phyloP scores from a whole-genome alignment of 495 filamentous ascomycete genomes.

The Chaetomidium leptoderma region DNA sequence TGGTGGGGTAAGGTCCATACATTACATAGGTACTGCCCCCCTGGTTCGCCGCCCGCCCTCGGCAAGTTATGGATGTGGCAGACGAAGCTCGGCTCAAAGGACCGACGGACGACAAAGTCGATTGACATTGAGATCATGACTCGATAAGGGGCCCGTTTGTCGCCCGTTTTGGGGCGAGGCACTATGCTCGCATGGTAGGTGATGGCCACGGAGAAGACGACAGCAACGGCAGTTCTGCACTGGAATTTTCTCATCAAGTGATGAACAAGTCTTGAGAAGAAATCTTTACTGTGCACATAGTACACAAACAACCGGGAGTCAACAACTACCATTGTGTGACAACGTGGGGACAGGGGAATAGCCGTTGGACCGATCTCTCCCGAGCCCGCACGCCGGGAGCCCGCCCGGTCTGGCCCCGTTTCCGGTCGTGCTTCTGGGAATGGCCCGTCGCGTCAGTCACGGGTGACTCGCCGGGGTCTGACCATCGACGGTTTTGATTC shows the following conservation, averaged over 20 bases:
- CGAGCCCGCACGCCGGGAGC: constrained; percentile 17
- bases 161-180: not conserved
- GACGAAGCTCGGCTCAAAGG: constrained; percentile 24
- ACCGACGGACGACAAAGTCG: too few species aligned
- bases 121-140: too few species aligned
- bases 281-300: too few species aligned
- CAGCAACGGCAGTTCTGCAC: too few species aligned
- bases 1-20: constrained; percentile 3
- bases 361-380: constrained; percentile 35
- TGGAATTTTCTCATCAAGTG: too few species aligned
- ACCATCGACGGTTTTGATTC: not conserved
- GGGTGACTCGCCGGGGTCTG: not conserved
- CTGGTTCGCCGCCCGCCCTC: too few species aligned
- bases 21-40: too few species aligned
- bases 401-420: constrained; percentile 13
- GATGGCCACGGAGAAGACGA: too few species aligned
- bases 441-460: constrained; percentile 7
- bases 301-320: too few species aligned
- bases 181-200: too few species aligned
- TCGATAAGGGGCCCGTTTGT: not conserved
- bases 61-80: too few species aligned
- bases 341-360: constrained; percentile 19
- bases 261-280: too few species aligned
- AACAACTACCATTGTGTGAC: not conserved
- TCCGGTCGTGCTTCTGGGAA: constrained; percentile 1